Conservation (phyloP, 768 basidiomycete species). For the Lentinula raphanica region DNA sequence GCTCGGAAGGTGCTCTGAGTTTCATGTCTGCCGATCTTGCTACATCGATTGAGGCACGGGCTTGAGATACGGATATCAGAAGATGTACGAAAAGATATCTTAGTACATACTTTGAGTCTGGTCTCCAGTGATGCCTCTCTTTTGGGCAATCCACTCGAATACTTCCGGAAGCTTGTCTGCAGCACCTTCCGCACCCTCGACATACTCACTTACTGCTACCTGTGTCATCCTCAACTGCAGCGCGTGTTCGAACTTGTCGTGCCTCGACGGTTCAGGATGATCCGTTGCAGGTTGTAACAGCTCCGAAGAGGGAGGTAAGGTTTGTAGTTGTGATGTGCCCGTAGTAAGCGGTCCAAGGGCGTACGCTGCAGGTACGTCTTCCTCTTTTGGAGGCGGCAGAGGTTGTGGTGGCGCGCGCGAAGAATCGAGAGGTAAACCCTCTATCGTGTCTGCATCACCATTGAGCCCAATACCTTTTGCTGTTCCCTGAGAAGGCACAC, state of each 20-base stretch:
- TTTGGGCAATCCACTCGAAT: slow-evolving; percentile 80
- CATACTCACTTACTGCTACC: slow-evolving; percentile 71
- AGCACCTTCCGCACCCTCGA: slow-evolving; percentile 83
- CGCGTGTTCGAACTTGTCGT: slow-evolving; percentile 69
- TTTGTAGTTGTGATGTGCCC: slow-evolving; percentile 2
- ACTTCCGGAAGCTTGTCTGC: slow-evolving; percentile 77
- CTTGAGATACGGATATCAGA: background rate
- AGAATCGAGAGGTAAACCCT: background rate
- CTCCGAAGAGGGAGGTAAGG: slow-evolving; percentile 34
- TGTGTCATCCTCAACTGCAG: slow-evolving; percentile 86
- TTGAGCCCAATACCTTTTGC: background rate
- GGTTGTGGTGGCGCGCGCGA: background rate
- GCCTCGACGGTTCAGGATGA: slow-evolving; percentile 42
- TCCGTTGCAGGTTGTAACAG: slow-evolving; percentile 45
- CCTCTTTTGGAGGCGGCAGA: background rate
- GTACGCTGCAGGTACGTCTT: slow-evolving; percentile 3
- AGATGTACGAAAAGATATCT: too few relatives aligned
- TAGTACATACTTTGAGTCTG: slow-evolving; percentile 4
- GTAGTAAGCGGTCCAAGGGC: slow-evolving; percentile 25
- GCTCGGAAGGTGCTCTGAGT: slow-evolving; percentile 23
- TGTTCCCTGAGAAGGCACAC: background rate
- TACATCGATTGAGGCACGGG: slow-evolving; percentile 6
- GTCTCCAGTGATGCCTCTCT: slow-evolving; percentile 26
- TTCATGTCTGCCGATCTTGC: slow-evolving; percentile 23
- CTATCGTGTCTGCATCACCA: background rate